Percentiles rank a stretch among this genome's conserved stretches.
Evolutionary conservation across 1,284 basidiomycete genomes (phyloP).

Genomic region (Hemileia vastatrix): DNA sequence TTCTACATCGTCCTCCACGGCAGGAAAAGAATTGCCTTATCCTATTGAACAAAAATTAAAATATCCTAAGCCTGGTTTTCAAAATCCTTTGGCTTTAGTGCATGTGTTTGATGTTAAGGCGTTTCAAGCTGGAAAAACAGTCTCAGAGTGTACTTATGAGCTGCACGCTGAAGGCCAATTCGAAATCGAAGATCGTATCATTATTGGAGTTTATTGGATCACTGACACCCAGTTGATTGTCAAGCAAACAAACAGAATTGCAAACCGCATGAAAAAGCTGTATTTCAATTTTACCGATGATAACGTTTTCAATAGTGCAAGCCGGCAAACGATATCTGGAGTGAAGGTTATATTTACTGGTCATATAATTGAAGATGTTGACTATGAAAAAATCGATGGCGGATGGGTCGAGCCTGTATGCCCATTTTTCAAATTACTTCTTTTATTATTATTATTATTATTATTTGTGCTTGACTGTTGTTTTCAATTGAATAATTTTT

Average conservation of each 20-base stretch:
- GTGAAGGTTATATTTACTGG: constrained; percentile 47
- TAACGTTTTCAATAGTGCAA: constrained; percentile 28
- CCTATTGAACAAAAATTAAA: constrained; percentile 67
- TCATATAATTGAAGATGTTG: constrained; percentile 60
- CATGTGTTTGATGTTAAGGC: constrained; percentile 65
- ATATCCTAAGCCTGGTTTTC: constrained; percentile 77
- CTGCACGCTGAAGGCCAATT: constrained; percentile 60
- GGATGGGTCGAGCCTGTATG: constrained; percentile 75
- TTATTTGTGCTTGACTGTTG: too few species aligned
- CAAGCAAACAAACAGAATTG: constrained; percentile 75
- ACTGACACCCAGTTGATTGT: constrained; percentile 64
- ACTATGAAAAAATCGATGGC: constrained; percentile 64
- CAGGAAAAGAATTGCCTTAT: constrained; percentile 63
- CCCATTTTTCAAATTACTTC: not conserved
- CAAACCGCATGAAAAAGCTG: constrained; percentile 65
- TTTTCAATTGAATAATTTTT: not conserved
- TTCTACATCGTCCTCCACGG: constrained; percentile 63
- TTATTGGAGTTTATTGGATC: constrained; percentile 79
- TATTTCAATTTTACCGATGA: constrained; percentile 58
- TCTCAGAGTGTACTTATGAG: constrained; percentile 49
- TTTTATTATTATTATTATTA: not conserved
- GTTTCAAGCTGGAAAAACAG: constrained; percentile 46
- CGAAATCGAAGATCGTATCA: constrained; percentile 57
- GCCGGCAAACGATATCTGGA: not conserved
- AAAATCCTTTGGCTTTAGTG: constrained; percentile 76